A percentile compares a stretch with the other conserved stretches of the same genome.
These are phyloP conservation scores for Petunia secreta DNA, from an alignment of 257 asterid genomes.

Conservation along the genomic window DNA sequence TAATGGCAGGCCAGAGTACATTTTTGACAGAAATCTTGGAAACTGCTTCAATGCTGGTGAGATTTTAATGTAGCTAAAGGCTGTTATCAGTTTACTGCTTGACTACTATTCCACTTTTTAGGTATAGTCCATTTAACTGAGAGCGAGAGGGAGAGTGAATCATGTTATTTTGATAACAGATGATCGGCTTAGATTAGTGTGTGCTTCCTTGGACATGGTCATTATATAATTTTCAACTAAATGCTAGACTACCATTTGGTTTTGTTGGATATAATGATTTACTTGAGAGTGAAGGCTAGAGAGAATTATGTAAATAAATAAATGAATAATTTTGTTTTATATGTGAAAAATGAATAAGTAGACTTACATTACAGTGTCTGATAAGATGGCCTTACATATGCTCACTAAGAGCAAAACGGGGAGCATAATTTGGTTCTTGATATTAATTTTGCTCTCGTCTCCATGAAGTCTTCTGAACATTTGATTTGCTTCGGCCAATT, in stretches of 20 bases:
- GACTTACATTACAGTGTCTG: neutral
- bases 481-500: neutral
- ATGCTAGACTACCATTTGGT: conserved; percentile 22
- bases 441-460: conserved; percentile 17
- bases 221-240: neutral
- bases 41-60: conserved; percentile 97
- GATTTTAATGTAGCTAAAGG: conserved; percentile 21
- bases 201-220: neutral
- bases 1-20: conserved; percentile 96
- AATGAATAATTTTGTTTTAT: neutral
- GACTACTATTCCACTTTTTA: conserved; percentile 12
- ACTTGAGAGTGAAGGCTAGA: neutral
- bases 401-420: conserved; percentile 1
- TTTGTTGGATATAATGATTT: conserved; percentile 1
- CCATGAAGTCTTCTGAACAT: conserved; percentile 29
- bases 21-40: conserved; percentile 91
- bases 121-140: neutral
- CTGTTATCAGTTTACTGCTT: conserved; percentile 5
- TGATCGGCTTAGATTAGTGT: neutral
- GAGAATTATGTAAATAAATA: neutral
- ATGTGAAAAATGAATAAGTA: too few relatives aligned
- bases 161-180: neutral
- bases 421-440: conserved; percentile 2
- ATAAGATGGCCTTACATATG: neutral
- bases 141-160: conserved; percentile 5